Base-by-base conservation (phyloP, 208 protist species). In the Naegleria gruberi region DNA sequence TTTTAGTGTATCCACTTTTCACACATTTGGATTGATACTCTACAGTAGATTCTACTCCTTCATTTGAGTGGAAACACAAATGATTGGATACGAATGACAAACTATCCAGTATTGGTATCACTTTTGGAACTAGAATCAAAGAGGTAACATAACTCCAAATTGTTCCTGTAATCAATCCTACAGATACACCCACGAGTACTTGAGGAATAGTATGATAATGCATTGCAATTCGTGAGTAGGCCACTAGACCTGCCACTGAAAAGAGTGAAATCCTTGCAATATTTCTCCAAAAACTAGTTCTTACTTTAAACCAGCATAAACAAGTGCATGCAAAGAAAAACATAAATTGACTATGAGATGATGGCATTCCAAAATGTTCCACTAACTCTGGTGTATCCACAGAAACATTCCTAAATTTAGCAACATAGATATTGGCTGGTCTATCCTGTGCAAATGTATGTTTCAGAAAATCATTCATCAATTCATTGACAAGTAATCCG, bases 331-430 rank as follows among this genome's bases (percentile, higher is more conserved):
- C 40, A 45, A 84, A 84, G 81, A 84, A 84, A 42, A 84, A 45
- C 81, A 84, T 84, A 45, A 84, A 84, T 45, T 84, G 81, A n/a
- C 3, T 45, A 26, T 84, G 81, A 34, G 81, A 42, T 30, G 41
- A 45, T 4, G 81, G 81, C 81, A 84, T 84, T 46, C 81, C 81
- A 84, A 40, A 84, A 77, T 77, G 17, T 77, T 77, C 65, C 17
- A 77, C 65, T 77, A 77, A 77, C 30, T 77, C 65, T 8, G 65
- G 6, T 26, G 81, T 46, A 45, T 41, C 7, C 5, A 37, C 8
- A 84, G 10, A 17, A 17, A 42, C 40, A 84, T 84, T 45, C 5
- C 81, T 45, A 84, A 84, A 84, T 84, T 84, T 84, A 45, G 81
- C 81, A 30, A 84, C 34, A 17, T 45, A 84, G 12, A 45, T 44